Conservation (phyloP, 345 rosid genomes). For the Triadica sebifera region DNA sequence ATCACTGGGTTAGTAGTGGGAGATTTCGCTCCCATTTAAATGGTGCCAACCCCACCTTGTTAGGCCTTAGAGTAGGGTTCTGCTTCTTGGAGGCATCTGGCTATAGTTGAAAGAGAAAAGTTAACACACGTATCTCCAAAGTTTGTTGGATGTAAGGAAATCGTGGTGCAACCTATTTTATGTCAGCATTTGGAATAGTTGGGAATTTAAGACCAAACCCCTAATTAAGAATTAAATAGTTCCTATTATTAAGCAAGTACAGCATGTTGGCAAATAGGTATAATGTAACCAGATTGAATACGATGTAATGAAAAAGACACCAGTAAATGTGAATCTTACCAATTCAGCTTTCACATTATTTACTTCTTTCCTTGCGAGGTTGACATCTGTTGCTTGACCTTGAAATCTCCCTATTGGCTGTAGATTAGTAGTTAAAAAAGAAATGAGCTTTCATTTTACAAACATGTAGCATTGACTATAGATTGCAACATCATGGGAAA, state of each 20-base stretch:
- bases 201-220: neutral
- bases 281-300: neutral
- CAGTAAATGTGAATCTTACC: constrained; percentile 46
- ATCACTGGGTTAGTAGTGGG: neutral
- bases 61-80: neutral
- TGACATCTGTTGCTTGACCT: constrained; percentile 91
- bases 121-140: too few species aligned
- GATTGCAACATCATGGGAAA: constrained; percentile 2
- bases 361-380: constrained; percentile 71
- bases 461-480: neutral
- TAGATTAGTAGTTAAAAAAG: constrained; percentile 27
- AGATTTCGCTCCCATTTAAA: neutral
- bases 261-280: neutral
- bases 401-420: constrained; percentile 93
- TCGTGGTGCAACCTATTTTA: neutral
- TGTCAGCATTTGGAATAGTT: neutral
- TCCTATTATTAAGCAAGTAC: neutral
- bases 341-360: constrained; percentile 62
- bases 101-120: neutral
- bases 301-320: neutral
- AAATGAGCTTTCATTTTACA: neutral
- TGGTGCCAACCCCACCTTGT: neutral
- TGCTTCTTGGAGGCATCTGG: neutral
- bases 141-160: neutral
- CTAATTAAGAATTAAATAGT: neutral